Conservation (phyloP, 2,329 filamentous ascomycete genomes). For the Akanthomyces lecanii region DNA sequence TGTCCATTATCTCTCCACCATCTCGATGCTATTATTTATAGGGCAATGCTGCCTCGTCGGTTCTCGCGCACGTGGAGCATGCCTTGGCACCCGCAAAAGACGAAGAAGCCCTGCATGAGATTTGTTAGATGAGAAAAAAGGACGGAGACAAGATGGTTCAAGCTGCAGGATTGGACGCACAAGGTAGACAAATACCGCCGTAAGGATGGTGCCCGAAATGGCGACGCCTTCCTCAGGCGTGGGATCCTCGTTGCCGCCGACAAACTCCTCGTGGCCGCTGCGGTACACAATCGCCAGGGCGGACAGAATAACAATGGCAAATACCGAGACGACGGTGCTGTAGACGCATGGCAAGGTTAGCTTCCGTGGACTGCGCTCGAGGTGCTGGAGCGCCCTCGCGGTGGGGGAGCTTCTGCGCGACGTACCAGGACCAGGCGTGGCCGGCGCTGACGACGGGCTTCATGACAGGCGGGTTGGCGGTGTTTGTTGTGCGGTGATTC, state of each 20-base stretch:
- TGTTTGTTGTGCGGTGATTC: no score
- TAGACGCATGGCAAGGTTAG: conserved; percentile 23
- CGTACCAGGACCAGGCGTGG: conserved; percentile 94
- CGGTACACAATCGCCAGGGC: conserved; percentile 68
- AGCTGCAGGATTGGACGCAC: conserved; percentile 52
- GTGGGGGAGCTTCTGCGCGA: conserved; percentile 18
- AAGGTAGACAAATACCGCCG: conserved; percentile 80
- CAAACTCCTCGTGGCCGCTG: conserved; percentile 75
- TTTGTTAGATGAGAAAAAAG: not conserved
- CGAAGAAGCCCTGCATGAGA: conserved; percentile 67
- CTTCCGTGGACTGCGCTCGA: not conserved
- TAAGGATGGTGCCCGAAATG: conserved; percentile 81
- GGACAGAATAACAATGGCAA: conserved; percentile 63
- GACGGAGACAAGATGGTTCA: not conserved
- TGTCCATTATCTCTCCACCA: not conserved
- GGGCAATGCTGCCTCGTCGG: conserved; percentile 76
- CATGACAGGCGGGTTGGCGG: conserved; percentile 53
- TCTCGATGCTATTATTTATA: conserved; percentile 43
- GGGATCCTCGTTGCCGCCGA: conserved; percentile 69
- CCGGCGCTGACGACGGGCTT: conserved; percentile 90
- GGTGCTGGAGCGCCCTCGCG: not conserved
- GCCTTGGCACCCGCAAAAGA: conserved; percentile 89
- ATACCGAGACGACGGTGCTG: conserved; percentile 68
- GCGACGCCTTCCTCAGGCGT: conserved; percentile 66
- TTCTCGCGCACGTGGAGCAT: conserved; percentile 79